These are phyloP conservation scores for Vigna radiata DNA, from an alignment of 306 rosid species.

Conservation along the genomic window DNA sequence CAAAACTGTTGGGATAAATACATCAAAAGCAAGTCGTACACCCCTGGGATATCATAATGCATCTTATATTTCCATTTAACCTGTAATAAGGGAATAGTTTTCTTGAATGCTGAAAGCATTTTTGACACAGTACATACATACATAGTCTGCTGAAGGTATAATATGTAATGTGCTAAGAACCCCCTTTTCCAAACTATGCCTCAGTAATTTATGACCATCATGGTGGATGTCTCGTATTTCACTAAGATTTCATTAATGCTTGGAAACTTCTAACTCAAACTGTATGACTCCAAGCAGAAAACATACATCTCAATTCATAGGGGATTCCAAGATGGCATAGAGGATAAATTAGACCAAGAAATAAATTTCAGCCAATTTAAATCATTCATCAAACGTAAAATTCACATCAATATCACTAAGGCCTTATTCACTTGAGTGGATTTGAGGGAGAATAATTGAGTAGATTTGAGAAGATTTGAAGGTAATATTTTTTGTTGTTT, in stretches of 20 bases:
- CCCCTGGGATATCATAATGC: slow-evolving; percentile 8
- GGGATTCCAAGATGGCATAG: background rate
- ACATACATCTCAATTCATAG: slow-evolving; percentile 8
- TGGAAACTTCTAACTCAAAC: slow-evolving; percentile 12
- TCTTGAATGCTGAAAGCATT: slow-evolving; percentile 11
- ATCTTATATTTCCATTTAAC: slow-evolving; percentile 24
- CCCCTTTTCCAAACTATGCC: background rate
- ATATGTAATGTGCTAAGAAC: background rate
- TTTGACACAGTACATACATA: slow-evolving; percentile 10
- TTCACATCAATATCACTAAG: slow-evolving; percentile 8
- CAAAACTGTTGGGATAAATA: slow-evolving; percentile 21
- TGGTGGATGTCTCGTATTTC: background rate
- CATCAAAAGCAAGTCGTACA: slow-evolving; percentile 38
- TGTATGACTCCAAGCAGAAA: slow-evolving; percentile 1
- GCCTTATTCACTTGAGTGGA: no score
- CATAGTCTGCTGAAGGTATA: slow-evolving; percentile 7
- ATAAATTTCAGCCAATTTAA: slow-evolving; percentile 19
- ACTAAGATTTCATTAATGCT: slow-evolving; percentile 22
- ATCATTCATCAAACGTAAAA: slow-evolving; percentile 14
- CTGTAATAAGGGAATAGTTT: slow-evolving; percentile 19
- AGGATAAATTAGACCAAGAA: slow-evolving; percentile 10
- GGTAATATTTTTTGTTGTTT: no score
- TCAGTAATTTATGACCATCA: slow-evolving; percentile 22
- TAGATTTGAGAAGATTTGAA: no score
- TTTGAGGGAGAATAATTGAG: no score